Evolutionary conservation across 2,329 filamentous ascomycete species (phyloP), one percentile per base, ranked within the genome.

Genomic region (Paraphoma sp.): DNA sequence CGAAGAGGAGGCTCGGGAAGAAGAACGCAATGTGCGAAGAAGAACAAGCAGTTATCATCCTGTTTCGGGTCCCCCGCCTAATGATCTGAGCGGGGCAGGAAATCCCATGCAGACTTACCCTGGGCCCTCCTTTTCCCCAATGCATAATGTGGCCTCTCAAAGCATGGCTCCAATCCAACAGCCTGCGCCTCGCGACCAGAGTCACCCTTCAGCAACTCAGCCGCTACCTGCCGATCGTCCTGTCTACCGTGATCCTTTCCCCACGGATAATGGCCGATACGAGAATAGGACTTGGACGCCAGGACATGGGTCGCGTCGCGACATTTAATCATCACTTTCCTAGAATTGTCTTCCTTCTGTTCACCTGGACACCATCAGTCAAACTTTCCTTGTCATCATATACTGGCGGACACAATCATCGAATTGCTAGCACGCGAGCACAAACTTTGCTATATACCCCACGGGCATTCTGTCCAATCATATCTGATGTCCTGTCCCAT

Each of bases 21-120:
- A 65, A 29, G 72, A 75, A 14, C 69, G 75, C 16, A 78, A 76
- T 31, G 75, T 78, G 29, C 67, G 75, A 23, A 67, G 74, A 48
- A 64, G 75, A 47, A 78, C 74, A 1, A 74, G 68, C 55, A 73
- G 60, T 31, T 78, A 78, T 42, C 72, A 74, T 53, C 69, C 72
- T n/a, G 59, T 63, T 4, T 33, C 68, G 11, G 71, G 68, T 0
- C 64, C 67, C 38, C 52, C 69, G 18, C 65, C 66, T 18, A 53
- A 63, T 6, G 64, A 72, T 3, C 33, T 64, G 16, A 65, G 63
- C 45, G 56, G 59, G 16, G 53, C 71, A 9, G 57, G 60, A 4
- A 57, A 62, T 4, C 63, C 64, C 18, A 46, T 64, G 23, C 63
- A 67, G 17, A 45, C 52, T 7, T 74, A 71, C 47, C 44, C 66